Percentiles rank a stretch among this genome's conserved stretches.
These are phyloP conservation scores for Paramecium tetraurelia DNA, from an alignment of 73 alveolate genomes.

Conservation along the genomic window DNA sequence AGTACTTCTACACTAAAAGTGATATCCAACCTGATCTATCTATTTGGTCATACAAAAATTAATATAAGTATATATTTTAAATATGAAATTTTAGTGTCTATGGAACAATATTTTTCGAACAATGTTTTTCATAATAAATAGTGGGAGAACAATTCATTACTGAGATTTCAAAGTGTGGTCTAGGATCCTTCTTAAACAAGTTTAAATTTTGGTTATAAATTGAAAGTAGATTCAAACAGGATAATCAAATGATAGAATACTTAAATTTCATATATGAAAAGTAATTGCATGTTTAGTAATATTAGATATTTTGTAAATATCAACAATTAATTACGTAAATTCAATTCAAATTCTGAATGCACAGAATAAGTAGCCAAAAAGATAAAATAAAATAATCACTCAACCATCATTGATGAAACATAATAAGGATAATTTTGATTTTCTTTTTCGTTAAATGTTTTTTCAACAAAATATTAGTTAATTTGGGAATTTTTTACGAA, in stretches of 20 bases:
- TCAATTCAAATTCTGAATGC: neutral
- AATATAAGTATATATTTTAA: neutral
- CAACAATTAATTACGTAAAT: neutral
- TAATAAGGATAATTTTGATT: neutral
- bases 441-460: neutral
- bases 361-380: neutral
- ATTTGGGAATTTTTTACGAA: neutral
- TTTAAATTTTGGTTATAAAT: neutral
- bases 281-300: neutral
- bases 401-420: neutral
- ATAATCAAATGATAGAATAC: neutral
- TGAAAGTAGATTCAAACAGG: neutral
- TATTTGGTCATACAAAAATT: conserved; percentile 32
- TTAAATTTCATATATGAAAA: neutral
- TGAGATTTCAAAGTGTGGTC: neutral
- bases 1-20: neutral
- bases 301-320: neutral
- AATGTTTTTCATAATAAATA: neutral
- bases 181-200: neutral
- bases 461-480: neutral
- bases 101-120: conserved; percentile 30
- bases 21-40: conserved; percentile 32
- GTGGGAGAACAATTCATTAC: neutral
- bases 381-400: neutral
- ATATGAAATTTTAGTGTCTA: neutral